phyloP scores from a whole-genome alignment of 768 basidiomycete genomes.

The Leucocoprinus sp. region DNA sequence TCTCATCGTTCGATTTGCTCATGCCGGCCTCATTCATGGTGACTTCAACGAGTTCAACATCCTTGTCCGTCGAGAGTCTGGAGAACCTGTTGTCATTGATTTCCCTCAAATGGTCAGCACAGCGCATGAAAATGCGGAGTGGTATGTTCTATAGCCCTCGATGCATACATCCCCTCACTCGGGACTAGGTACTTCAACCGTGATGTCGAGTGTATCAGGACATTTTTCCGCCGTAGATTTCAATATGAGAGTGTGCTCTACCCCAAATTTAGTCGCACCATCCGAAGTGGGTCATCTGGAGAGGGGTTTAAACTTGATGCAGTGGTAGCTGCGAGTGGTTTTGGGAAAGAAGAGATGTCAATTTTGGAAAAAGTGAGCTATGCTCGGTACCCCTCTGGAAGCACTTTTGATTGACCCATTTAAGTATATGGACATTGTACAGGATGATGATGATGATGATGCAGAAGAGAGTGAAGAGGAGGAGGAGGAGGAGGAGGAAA shows the following conservation, averaged over 20 bases:
- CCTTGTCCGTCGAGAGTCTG: conserved; percentile 68
- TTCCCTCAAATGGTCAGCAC: conserved; percentile 99
- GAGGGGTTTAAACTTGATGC: conserved; percentile 78
- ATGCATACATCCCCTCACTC: conserved; percentile 10
- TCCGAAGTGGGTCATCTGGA: conserved; percentile 36
- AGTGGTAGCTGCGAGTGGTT: conserved; percentile 90
- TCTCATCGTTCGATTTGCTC: conserved; percentile 89
- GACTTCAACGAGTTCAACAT: conserved; percentile 99
- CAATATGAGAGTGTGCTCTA: conserved; percentile 86
- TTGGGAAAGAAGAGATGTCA: conserved; percentile 76
- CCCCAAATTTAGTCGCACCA: conserved; percentile 70
- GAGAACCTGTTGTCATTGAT: conserved; percentile 88
- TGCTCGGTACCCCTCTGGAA: conserved; percentile 14
- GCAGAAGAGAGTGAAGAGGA: conserved; percentile 24
- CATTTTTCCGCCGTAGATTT: conserved; percentile 87
- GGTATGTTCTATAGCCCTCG: conserved; percentile 38
- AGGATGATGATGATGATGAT: conserved; percentile 17
- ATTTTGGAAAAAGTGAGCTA: conserved; percentile 71
- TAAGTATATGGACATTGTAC: conserved; percentile 59
- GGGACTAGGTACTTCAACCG: conserved; percentile 92
- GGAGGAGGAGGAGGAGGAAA: conserved; percentile 28
- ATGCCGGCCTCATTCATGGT: conserved; percentile 93
- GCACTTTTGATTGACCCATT: conserved; percentile 6
- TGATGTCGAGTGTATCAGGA: conserved; percentile 93
- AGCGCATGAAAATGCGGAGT: conserved; percentile 94